Evolutionary conservation across 2,329 filamentous ascomycete genomes (phyloP).

Genomic region (Claviceps sp.): DNA sequence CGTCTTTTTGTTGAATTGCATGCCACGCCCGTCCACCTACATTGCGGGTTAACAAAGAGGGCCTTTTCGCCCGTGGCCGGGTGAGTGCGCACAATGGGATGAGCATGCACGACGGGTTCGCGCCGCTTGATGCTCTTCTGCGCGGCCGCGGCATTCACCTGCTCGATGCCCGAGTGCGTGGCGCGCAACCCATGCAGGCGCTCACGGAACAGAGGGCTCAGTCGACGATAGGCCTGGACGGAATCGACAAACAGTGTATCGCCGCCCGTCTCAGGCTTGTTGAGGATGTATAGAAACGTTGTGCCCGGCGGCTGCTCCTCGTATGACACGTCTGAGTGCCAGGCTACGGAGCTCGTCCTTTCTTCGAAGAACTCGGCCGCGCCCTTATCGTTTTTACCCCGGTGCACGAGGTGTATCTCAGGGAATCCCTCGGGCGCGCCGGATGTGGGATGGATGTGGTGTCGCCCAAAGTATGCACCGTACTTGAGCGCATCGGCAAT

Average conservation of each 20-base stretch:
- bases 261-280: constrained; percentile 65
- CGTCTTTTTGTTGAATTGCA: not conserved
- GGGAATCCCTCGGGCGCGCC: constrained; percentile 62
- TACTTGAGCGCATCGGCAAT: constrained; percentile 57
- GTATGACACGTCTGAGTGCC: constrained; percentile 83
- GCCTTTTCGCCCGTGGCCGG: constrained; percentile 76
- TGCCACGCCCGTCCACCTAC: constrained; percentile 30
- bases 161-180: constrained; percentile 71
- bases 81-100: constrained; percentile 71
- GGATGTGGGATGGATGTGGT: constrained; percentile 70
- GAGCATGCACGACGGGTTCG: constrained; percentile 60
- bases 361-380: constrained; percentile 47
- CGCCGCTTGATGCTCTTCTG: constrained; percentile 59
- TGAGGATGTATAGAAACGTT: constrained; percentile 80
- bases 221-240: constrained; percentile 65
- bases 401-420: constrained; percentile 67
- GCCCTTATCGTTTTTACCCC: constrained; percentile 38
- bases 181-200: constrained; percentile 69
- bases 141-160: constrained; percentile 55
- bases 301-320: constrained; percentile 82
- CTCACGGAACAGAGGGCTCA: constrained; percentile 68
- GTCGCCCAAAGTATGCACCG: constrained; percentile 64
- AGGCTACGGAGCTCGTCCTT: constrained; percentile 69
- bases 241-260: constrained; percentile 76
- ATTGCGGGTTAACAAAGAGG: constrained; percentile 71